Evolutionary conservation across 495 filamentous ascomycete genomes (phyloP), one percentile per base, ranked within the genome.

Genomic region (Penicillium flavigenum): DNA sequence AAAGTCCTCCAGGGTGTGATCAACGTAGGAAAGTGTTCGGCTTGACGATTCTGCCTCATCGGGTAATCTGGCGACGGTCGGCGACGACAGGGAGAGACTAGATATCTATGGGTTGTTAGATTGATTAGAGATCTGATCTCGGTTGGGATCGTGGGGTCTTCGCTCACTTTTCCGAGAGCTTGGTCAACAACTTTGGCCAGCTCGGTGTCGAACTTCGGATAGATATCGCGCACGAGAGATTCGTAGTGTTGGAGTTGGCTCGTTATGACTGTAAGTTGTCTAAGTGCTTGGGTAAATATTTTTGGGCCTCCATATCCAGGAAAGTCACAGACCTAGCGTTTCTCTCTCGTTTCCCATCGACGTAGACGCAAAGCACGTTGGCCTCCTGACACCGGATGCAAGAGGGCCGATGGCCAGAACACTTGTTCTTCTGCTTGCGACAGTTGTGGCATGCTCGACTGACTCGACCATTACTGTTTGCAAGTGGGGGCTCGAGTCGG

Each of bases 1-100:
- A 29, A 78, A 76, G 51, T 87, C 84, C 64, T 86, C 80, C 32
- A 78, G 65, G 36, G 82, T 76, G 22, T 55, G 29, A 11, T 38
- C 52, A 19, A 47, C 6, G 20, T 19, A 53, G 11, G 39, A 10
- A 9, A 31, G 17, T 0, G 20, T 50, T 8, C 19, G 32, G 8
- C 31, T 19, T 6, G 27, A 6, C 16, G 19, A 82, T 11, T 80
- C 36, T n/a, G 76, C 19, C 10, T 52, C 49, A 19, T 52, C 49
- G 20, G 49, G 51, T n/a, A 10, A 1, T 16, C 31, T 31, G 26
- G 51, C 14, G n/a, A 19, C 26, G 51, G 39, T 53, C 51, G 51
- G 51, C 27, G 51, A 53, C 19, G 51, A 44, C 8, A 43, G 24
- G 36, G 51, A 44, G 32, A 53, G 39, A 12, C 26, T 27, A 7